Conservation (phyloP, 768 basidiomycete genomes). For the Amanita pseudoporphyria region DNA sequence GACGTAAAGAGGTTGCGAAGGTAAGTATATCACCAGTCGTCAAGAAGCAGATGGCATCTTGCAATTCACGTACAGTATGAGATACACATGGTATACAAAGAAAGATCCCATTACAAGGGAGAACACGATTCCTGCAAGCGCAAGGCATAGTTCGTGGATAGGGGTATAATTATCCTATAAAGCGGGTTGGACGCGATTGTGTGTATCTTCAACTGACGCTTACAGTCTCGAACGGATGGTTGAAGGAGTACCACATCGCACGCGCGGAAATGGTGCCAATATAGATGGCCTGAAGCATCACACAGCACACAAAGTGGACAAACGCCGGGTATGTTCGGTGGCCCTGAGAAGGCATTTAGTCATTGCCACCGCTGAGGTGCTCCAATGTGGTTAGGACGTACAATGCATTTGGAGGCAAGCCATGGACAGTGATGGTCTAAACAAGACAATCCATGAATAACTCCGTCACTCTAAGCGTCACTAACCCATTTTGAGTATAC, state of each 20-base stretch:
- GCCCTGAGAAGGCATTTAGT: conserved; percentile 35
- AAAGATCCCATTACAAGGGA: conserved; percentile 67
- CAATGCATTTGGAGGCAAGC: conserved; percentile 71
- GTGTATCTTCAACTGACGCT: conserved; percentile 15
- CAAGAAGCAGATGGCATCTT: neutral
- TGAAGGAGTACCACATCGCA: conserved; percentile 57
- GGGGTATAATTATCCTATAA: conserved; percentile 54
- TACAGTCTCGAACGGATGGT: conserved; percentile 53
- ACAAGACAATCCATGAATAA: neutral
- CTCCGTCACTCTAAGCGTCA: neutral
- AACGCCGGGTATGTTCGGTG: conserved; percentile 81
- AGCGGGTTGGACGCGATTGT: neutral
- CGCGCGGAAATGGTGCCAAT: conserved; percentile 40
- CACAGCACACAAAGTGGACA: conserved; percentile 61
- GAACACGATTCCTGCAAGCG: conserved; percentile 50
- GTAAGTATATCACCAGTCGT: neutral
- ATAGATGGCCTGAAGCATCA: conserved; percentile 56
- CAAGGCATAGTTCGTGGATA: conserved; percentile 59
- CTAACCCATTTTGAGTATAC: conserved; percentile 81
- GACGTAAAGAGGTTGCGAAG: neutral
- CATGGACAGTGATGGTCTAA: conserved; percentile 84
- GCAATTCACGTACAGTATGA: conserved; percentile 47
- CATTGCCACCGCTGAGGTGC: neutral
- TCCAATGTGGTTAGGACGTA: conserved; percentile 22
- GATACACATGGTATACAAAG: conserved; percentile 65